phyloP scores from a whole-genome alignment of 1,284 basidiomycete species.

The Tylopilus sp. region DNA sequence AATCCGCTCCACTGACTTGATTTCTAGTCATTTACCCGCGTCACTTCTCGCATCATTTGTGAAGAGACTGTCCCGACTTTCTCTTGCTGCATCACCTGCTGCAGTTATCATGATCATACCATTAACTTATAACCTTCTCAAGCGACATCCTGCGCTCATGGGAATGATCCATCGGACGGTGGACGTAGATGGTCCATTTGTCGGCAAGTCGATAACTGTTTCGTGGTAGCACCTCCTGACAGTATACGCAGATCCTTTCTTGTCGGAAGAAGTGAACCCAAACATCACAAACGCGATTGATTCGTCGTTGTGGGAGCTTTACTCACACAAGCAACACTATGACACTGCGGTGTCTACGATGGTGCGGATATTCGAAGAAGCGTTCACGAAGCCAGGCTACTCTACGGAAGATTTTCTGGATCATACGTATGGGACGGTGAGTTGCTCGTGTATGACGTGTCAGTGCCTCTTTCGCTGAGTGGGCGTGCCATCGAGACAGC shows the following conservation, averaged over 20 bases:
- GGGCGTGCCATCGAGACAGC: constrained; percentile 40
- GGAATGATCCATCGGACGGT: constrained; percentile 78
- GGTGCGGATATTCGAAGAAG: constrained; percentile 83
- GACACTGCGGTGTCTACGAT: constrained; percentile 81
- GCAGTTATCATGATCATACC: constrained; percentile 90
- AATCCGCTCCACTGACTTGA: constrained; percentile 8
- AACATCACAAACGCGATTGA: constrained; percentile 76
- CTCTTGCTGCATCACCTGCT: constrained; percentile 83
- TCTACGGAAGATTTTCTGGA: constrained; percentile 96
- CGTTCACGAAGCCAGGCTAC: constrained; percentile 90
- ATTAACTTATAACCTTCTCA: constrained; percentile 93
- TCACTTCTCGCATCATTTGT: constrained; percentile 91
- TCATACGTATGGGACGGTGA: constrained; percentile 88
- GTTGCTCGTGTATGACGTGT: constrained; percentile 31
- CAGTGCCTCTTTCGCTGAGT: constrained; percentile 3
- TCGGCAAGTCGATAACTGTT: constrained; percentile 30
- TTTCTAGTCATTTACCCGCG: constrained; percentile 76
- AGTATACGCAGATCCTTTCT: constrained; percentile 64
- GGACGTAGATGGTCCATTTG: constrained; percentile 42
- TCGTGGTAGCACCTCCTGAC: constrained; percentile 3
- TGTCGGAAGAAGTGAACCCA: constrained; percentile 68
- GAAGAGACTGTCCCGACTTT: constrained; percentile 85
- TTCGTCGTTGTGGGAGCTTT: constrained; percentile 91
- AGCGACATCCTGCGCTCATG: constrained; percentile 90
- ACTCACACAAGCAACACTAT: constrained; percentile 80